Conservation (phyloP, 148 eudicot species). For the Chenopodium quinoa region DNA sequence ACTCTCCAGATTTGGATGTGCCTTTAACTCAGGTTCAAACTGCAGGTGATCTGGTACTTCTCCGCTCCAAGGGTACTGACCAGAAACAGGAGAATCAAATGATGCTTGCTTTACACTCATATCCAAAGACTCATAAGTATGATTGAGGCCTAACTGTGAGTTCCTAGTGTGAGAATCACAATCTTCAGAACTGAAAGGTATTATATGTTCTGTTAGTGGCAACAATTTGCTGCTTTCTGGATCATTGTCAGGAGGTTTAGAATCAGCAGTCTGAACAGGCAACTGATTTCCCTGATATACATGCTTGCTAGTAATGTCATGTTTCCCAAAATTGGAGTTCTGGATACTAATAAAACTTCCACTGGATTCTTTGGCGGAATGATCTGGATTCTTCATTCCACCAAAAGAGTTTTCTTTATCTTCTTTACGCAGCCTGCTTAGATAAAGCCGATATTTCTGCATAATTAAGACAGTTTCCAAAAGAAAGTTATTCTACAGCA, state of each 20-base stretch:
- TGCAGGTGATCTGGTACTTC: slow-evolving; percentile 40
- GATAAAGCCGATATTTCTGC: slow-evolving; percentile 96
- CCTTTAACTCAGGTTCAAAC: slow-evolving; percentile 41
- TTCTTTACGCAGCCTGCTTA: slow-evolving; percentile 68
- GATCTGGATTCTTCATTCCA: slow-evolving; percentile 45
- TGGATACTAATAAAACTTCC: slow-evolving; percentile 43
- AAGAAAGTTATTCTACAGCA: slow-evolving; percentile 10
- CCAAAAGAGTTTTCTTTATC: slow-evolving; percentile 51
- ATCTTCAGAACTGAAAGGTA: slow-evolving; percentile 29
- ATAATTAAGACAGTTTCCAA: slow-evolving; percentile 21
- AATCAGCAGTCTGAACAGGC: slow-evolving; percentile 31
- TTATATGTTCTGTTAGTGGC: slow-evolving; percentile 42
- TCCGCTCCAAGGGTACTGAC: slow-evolving; percentile 40
- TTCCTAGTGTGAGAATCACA: slow-evolving; percentile 40
- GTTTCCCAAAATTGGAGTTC: slow-evolving; percentile 37
- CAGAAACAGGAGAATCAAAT: slow-evolving; percentile 32
- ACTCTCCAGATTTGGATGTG: slow-evolving; percentile 27
- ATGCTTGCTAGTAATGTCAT: slow-evolving; percentile 34
- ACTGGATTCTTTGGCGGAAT: slow-evolving; percentile 43
- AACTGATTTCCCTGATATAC: slow-evolving; percentile 33
- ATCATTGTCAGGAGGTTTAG: slow-evolving; percentile 35
- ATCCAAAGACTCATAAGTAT: slow-evolving; percentile 37
- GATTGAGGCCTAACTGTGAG: slow-evolving; percentile 32
- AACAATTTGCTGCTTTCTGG: slow-evolving; percentile 33
- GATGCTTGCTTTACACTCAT: slow-evolving; percentile 35